These are phyloP conservation scores for Bremia lactucae DNA, from an alignment of 352 stramenopile genomes.

Conservation along the genomic window DNA sequence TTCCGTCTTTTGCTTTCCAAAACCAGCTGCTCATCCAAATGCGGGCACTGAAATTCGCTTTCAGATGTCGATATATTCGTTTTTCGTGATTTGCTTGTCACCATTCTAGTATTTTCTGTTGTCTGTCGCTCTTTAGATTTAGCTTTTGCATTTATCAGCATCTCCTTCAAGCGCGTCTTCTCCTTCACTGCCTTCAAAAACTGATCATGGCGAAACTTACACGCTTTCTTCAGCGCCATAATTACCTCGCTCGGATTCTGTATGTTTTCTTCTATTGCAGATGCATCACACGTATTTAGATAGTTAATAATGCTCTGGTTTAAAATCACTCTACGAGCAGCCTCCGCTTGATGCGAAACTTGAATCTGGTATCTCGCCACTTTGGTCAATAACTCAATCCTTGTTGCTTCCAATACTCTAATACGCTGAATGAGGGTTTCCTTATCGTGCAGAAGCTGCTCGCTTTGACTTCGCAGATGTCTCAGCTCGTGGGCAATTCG, in stretches of 20 bases:
- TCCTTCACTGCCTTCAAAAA: constrained; percentile 78
- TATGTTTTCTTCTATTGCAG: constrained; percentile 61
- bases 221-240: constrained; percentile 70
- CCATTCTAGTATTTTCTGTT: constrained; percentile 1
- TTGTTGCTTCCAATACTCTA: constrained; percentile 29
- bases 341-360: constrained; percentile 49
- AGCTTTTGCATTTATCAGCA: constrained; percentile 35
- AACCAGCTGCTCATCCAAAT: constrained; percentile 11
- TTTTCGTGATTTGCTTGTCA: constrained; percentile 24
- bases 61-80: constrained; percentile 7
- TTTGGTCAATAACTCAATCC: constrained; percentile 51
- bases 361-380: constrained; percentile 73
- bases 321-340: constrained; percentile 29
- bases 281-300: constrained; percentile 57
- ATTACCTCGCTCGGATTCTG: constrained; percentile 70
- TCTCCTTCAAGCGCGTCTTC: constrained; percentile 57
- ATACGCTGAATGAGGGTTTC: constrained; percentile 47
- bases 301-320: constrained; percentile 73
- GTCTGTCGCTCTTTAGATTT: constrained; percentile 7
- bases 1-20: constrained; percentile 56
- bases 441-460: constrained; percentile 54
- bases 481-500: constrained; percentile 43
- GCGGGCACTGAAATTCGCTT: constrained; percentile 15
- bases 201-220: constrained; percentile 71
- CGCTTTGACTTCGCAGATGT: constrained; percentile 45